Evolutionary conservation across 73 alveolate species (phyloP), one percentile per base, ranked within the genome.

Genomic region (Stentor coeruleus): DNA sequence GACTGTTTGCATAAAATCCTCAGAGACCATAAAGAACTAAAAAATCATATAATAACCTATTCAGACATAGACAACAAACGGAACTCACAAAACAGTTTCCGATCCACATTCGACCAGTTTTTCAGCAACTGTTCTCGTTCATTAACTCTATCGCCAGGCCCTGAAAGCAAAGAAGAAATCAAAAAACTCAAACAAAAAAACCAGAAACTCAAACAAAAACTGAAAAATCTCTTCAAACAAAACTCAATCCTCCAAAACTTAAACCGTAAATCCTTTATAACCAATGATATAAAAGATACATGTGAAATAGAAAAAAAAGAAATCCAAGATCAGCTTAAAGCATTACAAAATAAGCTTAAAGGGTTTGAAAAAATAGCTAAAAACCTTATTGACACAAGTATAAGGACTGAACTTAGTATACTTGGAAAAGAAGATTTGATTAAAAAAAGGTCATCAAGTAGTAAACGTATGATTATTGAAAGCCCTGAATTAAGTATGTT

Each of bases 331-430:
- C n/a, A 66, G 33, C 37, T 66, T 11, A 31, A 33, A 20, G n/a
- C 79, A 28, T 33, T 66, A 26, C 79, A 66, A 66, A 66, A 33
- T 14, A 66, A 66, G 2, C 39, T 66, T 20, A 1, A 14, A 33
- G 79, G 79, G 14, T 66, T 66, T 66, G n/a, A 20, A 1, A 66
- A 66, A 66, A 31, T 66, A 1, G 79, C 79, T 14, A 20, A 66
- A 66, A 66, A 66, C 33, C 33, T 66, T 14, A 31, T 66, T 66
- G 79, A 66, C 11, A 15, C n/a, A 20, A 66, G 79, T 33, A 20
- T 66, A 28, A 20, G 79, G 2, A 26, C n/a, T 2, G 79, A 66
- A 49, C 66, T 49, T 11, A 6, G 20, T 11, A 49, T 6, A 6
- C 6, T 49, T 49, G 66, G 66, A 11, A 49, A 49, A 49, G 66